These are phyloP conservation scores for Cordyceps cicadae DNA, from an alignment of 2,329 filamentous ascomycete species.

Conservation along the genomic window DNA sequence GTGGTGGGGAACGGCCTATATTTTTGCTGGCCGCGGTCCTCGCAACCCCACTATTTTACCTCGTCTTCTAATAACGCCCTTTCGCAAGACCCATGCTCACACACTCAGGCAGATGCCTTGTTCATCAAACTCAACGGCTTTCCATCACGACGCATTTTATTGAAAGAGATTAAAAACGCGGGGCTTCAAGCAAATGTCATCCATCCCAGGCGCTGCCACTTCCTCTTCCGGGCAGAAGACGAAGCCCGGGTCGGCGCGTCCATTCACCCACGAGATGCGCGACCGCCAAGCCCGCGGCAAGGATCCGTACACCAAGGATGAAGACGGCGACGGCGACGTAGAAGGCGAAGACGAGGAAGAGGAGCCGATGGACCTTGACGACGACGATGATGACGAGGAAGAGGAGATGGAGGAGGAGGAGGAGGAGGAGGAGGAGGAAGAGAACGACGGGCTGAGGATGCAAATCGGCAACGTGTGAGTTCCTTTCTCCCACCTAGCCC, in stretches of 20 bases:
- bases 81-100: not conserved
- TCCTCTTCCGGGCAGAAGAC: not conserved
- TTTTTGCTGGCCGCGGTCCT: not conserved
- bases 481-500: not conserved
- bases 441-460: constrained; percentile 7
- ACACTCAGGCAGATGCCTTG: no score
- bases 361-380: constrained; percentile 2
- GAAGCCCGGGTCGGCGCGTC: not conserved
- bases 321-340: constrained; percentile 13
- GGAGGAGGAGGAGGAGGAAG: constrained; percentile 2
- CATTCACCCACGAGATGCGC: constrained; percentile 34
- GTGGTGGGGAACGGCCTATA: not conserved
- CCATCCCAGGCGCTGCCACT: not conserved
- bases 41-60: not conserved
- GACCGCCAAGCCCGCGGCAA: constrained; percentile 53
- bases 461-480: constrained; percentile 14
- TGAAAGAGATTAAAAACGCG: not conserved
- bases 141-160: not conserved
- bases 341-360: not conserved
- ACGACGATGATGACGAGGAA: constrained; percentile 2
- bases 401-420: not conserved
- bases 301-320: constrained; percentile 36
- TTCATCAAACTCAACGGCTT: no score
- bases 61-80: not conserved
- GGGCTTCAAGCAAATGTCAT: not conserved